Conservation (phyloP, 148 eudicot genomes). For the Dysphania ambrosioides region DNA sequence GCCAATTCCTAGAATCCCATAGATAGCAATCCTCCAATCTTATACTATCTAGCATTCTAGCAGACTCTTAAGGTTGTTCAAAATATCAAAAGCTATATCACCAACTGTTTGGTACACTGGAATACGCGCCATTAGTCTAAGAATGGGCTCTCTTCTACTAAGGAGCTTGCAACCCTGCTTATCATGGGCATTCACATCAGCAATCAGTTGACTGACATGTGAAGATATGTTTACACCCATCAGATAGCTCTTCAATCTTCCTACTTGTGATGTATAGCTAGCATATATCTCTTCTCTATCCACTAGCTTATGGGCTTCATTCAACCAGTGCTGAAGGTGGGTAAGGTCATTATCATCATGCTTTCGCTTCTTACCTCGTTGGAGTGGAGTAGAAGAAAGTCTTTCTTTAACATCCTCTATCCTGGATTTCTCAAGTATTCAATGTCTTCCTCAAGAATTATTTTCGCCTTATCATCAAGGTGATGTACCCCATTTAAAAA, state of each 20-base stretch:
- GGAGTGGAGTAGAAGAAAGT: background rate
- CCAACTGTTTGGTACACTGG: conserved; percentile 6
- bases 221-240: background rate
- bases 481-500: background rate
- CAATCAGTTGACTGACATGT: background rate
- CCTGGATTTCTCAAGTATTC: background rate
- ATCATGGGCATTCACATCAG: background rate
- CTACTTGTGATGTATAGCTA: background rate
- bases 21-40: conserved; percentile 8
- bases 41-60: background rate
- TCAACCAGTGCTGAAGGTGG: too few relatives aligned
- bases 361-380: background rate
- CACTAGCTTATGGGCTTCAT: background rate
- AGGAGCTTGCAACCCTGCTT: background rate
- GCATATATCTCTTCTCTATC: background rate
- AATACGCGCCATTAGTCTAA: too few relatives aligned
- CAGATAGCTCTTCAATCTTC: background rate
- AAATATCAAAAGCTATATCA: background rate
- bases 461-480: background rate
- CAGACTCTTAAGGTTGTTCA: conserved; percentile 7
- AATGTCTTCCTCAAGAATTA: background rate
- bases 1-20: conserved; percentile 9
- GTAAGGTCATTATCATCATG: background rate
- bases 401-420: background rate
- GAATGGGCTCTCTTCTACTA: too few relatives aligned